A percentile compares a stretch with the other conserved stretches of the same genome.
Conservation (phyloP, 441 rosid species). For the Daphne laureola region DNA sequence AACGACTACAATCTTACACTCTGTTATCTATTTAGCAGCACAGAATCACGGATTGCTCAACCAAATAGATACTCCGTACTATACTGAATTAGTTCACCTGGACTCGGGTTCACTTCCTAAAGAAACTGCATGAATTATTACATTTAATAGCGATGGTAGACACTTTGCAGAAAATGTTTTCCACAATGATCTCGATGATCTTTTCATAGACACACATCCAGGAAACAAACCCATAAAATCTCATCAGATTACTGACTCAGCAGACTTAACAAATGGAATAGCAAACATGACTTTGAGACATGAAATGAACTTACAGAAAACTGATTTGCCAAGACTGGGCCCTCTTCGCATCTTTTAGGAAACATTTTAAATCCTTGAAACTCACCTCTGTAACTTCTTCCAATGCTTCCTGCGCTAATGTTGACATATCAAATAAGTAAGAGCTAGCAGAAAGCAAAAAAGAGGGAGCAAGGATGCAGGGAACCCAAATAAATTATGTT, state of each 20-base stretch:
- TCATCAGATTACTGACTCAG: not conserved
- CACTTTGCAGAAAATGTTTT: not conserved
- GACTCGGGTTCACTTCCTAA: no score
- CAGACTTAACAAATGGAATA: not conserved
- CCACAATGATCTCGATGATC: not conserved
- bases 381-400: conserved; percentile 89
- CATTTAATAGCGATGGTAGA: not conserved
- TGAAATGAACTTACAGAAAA: conserved; percentile 69
- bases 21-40: no score
- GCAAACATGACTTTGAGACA: no score
- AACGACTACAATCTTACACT: no score
- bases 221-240: not conserved
- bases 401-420: conserved; percentile 80
- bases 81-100: no score
- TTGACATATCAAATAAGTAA: no score
- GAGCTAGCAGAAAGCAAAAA: no score
- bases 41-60: no score
- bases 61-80: no score
- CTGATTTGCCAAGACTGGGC: conserved; percentile 77
- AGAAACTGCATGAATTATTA: no score
- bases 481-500: no score
- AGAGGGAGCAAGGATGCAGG: no score
- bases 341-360: conserved; percentile 61
- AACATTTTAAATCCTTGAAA: conserved; percentile 77
- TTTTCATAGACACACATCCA: not conserved